A percentile compares a stretch with the other conserved stretches of the same genome.
phyloP scores from a whole-genome alignment of 2,329 filamentous ascomycete species.

The Colletotrichum sp. region DNA sequence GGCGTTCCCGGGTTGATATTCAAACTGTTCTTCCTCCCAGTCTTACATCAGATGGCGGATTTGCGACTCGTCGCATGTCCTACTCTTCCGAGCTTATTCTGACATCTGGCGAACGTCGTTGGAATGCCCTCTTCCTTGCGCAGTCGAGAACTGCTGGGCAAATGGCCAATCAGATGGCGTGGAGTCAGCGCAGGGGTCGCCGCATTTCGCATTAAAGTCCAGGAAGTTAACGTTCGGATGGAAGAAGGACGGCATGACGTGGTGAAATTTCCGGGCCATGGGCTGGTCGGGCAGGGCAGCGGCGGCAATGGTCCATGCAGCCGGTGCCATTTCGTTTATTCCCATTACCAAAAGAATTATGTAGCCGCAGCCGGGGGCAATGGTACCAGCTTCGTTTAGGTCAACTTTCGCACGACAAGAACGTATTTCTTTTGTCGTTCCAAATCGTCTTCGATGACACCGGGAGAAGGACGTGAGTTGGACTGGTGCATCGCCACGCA shows the following conservation, averaged over 20 bases:
- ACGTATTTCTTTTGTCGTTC: background rate
- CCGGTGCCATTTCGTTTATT: background rate
- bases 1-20: background rate
- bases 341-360: background rate
- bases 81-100: background rate
- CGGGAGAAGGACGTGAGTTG: background rate
- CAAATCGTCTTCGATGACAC: background rate
- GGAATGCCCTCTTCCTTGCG: background rate
- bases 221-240: background rate
- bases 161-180: background rate
- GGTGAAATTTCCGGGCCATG: constrained; percentile 13
- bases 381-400: background rate
- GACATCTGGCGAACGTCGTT: background rate
- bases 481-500: constrained; percentile 3
- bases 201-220: background rate
- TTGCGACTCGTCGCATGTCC: background rate
- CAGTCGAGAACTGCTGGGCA: background rate
- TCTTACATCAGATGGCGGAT: background rate
- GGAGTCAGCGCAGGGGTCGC: background rate
- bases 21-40: background rate
- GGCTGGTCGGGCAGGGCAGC: background rate
- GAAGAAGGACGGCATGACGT: constrained; percentile 14
- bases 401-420: background rate
- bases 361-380: background rate
- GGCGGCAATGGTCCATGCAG: background rate